Evolutionary conservation across 2,329 filamentous ascomycete genomes (phyloP).

Genomic region (Cladophialophora exuberans): DNA sequence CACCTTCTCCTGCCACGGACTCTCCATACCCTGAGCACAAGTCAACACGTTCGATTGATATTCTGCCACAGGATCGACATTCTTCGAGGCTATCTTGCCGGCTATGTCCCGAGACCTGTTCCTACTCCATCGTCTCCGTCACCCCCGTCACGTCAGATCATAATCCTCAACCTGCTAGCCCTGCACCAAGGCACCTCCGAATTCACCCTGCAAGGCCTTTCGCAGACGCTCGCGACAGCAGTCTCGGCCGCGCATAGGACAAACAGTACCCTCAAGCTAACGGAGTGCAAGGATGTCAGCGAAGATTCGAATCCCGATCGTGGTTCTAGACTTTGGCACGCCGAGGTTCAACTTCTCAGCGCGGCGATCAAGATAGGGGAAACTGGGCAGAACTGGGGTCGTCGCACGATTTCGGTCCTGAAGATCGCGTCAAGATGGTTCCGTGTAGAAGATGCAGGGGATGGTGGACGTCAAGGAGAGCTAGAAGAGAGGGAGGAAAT

Average conservation of each 20-base stretch:
- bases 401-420: slow-evolving; percentile 61
- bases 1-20: slow-evolving; percentile 63
- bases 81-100: slow-evolving; percentile 74
- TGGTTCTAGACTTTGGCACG: slow-evolving; percentile 47
- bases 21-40: slow-evolving; percentile 69
- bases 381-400: slow-evolving; percentile 60
- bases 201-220: slow-evolving; percentile 53
- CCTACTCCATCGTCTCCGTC: slow-evolving; percentile 46
- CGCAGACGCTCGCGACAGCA: slow-evolving; percentile 46
- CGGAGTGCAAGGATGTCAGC: slow-evolving; percentile 44
- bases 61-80: slow-evolving; percentile 78
- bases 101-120: slow-evolving; percentile 38
- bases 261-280: slow-evolving; percentile 41
- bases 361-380: slow-evolving; percentile 53
- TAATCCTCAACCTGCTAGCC: slow-evolving; percentile 45
- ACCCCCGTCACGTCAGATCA: slow-evolving; percentile 37
- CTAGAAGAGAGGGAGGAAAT: slow-evolving; percentile 12
- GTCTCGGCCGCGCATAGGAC: slow-evolving; percentile 43
- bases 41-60: slow-evolving; percentile 68
- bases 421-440: slow-evolving; percentile 70
- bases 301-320: slow-evolving; percentile 37
- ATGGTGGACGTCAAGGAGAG: not conserved
- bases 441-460: slow-evolving; percentile 50
- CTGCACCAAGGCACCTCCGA: slow-evolving; percentile 49
- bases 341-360: slow-evolving; percentile 65